These are phyloP conservation scores for Blastomyces silverae DNA, from an alignment of 2,329 filamentous ascomycete genomes.

Conservation along the genomic window DNA sequence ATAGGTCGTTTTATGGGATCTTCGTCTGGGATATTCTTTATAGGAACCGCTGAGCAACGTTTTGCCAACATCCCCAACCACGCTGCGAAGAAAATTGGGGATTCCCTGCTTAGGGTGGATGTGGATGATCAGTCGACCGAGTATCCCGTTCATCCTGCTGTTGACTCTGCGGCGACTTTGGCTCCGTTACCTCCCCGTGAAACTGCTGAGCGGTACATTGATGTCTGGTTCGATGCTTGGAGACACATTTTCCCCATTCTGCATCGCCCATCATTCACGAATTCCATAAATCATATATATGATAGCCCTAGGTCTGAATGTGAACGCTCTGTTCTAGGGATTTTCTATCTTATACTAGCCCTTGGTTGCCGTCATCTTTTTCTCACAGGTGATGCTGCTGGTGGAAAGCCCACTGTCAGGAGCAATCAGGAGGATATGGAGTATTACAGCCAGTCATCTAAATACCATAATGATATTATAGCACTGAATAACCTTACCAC, in stretches of 20 bases:
- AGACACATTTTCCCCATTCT: constrained; percentile 19
- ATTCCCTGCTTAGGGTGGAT: constrained; percentile 19
- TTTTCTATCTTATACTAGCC: constrained; percentile 19
- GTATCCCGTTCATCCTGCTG: constrained; percentile 15
- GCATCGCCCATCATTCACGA: constrained; percentile 18
- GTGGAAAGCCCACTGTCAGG: constrained; percentile 14
- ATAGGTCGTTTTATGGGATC: constrained; percentile 20
- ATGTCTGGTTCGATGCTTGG: constrained; percentile 19
- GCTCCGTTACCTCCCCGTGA: constrained; percentile 15
- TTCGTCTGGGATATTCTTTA: constrained; percentile 19
- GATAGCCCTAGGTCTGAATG: background rate
- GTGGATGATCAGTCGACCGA: constrained; percentile 17
- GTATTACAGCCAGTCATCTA: constrained; percentile 17
- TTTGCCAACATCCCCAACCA: constrained; percentile 15
- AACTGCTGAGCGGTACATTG: constrained; percentile 16
- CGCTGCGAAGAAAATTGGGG: constrained; percentile 15
- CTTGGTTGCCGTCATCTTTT: constrained; percentile 18
- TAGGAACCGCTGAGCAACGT: constrained; percentile 18
- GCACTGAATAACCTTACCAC: constrained; percentile 16
- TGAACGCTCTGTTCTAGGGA: constrained; percentile 15
- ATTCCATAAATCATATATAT: constrained; percentile 16
- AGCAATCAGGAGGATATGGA: constrained; percentile 18
- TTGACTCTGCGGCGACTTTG: background rate
- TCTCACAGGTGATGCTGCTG: constrained; percentile 11
- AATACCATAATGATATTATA: constrained; percentile 16